phyloP scores from a whole-genome alignment of 139 green algal species.

The Tetradesmus obliquus region DNA sequence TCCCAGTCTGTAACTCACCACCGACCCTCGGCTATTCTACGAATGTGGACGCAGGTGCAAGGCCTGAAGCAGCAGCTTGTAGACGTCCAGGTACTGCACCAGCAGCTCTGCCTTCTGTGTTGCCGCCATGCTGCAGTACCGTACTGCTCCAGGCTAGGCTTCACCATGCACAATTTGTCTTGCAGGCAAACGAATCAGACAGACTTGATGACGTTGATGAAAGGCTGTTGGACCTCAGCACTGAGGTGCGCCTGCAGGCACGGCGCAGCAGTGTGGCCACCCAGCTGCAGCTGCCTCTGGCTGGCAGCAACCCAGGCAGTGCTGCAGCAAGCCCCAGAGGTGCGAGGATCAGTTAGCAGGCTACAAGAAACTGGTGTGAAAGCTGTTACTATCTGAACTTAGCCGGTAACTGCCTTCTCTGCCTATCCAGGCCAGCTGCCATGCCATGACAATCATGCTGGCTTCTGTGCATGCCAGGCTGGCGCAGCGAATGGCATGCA shows the following conservation, averaged over 20 bases:
- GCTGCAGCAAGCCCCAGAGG: conserved; percentile 28
- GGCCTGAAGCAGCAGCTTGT: not conserved
- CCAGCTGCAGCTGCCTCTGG: conserved; percentile 13
- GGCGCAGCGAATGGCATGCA: too few species aligned
- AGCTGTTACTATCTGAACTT: too few species aligned
- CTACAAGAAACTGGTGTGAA: too few species aligned
- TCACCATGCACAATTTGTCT: not conserved
- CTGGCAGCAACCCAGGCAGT: not conserved
- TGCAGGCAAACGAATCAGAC: not conserved
- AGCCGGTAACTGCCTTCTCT: too few species aligned
- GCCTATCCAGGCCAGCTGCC: too few species aligned
- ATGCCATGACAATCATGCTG: too few species aligned
- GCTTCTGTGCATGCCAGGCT: too few species aligned
- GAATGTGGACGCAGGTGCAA: not conserved
- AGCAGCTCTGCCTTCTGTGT: not conserved
- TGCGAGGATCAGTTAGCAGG: not conserved
- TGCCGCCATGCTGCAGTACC: not conserved
- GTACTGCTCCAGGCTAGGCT: not conserved
- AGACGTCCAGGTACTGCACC: too few species aligned
- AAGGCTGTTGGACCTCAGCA: not conserved
- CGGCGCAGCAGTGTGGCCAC: not conserved
- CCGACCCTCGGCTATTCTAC: too few species aligned
- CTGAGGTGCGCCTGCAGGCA: conserved; percentile 34
- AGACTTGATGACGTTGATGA: conserved; percentile 6
- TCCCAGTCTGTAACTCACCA: not conserved